Conservation (phyloP, 2,329 filamentous ascomycete genomes). For the Pyrenochaeta sp. region DNA sequence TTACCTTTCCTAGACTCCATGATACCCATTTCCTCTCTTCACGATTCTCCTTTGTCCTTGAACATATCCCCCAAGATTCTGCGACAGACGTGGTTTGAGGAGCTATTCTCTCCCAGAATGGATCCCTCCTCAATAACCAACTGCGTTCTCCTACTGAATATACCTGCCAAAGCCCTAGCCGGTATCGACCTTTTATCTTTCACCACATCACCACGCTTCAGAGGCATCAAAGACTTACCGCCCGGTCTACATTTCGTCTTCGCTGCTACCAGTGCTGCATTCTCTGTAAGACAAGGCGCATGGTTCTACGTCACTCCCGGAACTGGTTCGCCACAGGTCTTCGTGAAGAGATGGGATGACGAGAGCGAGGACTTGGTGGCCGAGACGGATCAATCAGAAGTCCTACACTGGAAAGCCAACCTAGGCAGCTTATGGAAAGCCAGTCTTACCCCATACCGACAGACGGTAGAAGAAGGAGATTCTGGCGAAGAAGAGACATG, state of each 20-base stretch:
- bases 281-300: conserved; percentile 67
- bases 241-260: conserved; percentile 68
- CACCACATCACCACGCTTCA: conserved; percentile 67
- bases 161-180: conserved; percentile 56
- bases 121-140: conserved; percentile 43
- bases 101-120: conserved; percentile 44
- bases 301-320: conserved; percentile 64
- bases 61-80: conserved; percentile 41
- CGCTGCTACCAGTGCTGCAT: conserved; percentile 63
- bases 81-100: conserved; percentile 43
- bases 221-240: conserved; percentile 66
- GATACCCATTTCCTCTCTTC: conserved; percentile 25
- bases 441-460: conserved; percentile 58
- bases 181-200: conserved; percentile 67
- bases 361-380: conserved; percentile 55
- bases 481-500: conserved; percentile 37
- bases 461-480: conserved; percentile 46
- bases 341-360: conserved; percentile 65
- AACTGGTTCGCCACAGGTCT: conserved; percentile 49
- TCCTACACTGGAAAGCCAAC: conserved; percentile 62
- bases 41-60: conserved; percentile 15
- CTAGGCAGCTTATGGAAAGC: conserved; percentile 64
- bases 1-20: conserved; percentile 22
- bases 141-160: conserved; percentile 53
- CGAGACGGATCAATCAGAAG: conserved; percentile 52